These are phyloP conservation scores for Boletellus sp. DNA, from an alignment of 768 basidiomycete genomes.

Conservation along the genomic window DNA sequence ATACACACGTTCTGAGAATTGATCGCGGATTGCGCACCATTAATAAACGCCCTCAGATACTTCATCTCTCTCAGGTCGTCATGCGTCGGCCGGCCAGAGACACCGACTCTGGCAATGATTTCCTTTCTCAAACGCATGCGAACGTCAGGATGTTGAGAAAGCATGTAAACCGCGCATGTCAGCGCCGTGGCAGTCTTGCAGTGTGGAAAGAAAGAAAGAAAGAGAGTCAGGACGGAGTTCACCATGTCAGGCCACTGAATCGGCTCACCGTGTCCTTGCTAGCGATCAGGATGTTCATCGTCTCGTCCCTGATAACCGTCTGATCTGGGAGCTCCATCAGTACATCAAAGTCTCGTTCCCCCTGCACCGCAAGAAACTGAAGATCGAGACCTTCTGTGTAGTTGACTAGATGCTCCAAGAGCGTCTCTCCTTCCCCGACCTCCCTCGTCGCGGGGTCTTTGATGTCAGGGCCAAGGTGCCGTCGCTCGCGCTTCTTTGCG, in stretches of 20 bases:
- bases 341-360: background rate
- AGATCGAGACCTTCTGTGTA: slow-evolving; percentile 45
- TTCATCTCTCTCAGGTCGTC: slow-evolving; percentile 61
- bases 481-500: slow-evolving; percentile 28
- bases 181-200: slow-evolving; percentile 30
- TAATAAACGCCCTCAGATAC: slow-evolving; percentile 61
- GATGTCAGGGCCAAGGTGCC: slow-evolving; percentile 3
- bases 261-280: slow-evolving; percentile 42
- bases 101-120: slow-evolving; percentile 50
- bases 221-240: background rate
- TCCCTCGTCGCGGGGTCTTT: slow-evolving; percentile 22
- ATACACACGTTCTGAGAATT: background rate
- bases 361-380: background rate
- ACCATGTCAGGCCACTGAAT: background rate
- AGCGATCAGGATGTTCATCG: slow-evolving; percentile 29
- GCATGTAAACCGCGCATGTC: slow-evolving; percentile 9
- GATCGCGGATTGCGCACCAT: slow-evolving; percentile 38
- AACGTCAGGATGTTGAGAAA: slow-evolving; percentile 43
- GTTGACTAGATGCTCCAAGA: slow-evolving; percentile 53
- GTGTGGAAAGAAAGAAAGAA: background rate
- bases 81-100: slow-evolving; percentile 44
- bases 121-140: slow-evolving; percentile 50
- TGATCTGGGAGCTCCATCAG: slow-evolving; percentile 16
- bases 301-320: slow-evolving; percentile 23
- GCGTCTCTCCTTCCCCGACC: slow-evolving; percentile 39